Base-by-base conservation (phyloP, 139 green algal genomes). In the Closterium sp. region DNA sequence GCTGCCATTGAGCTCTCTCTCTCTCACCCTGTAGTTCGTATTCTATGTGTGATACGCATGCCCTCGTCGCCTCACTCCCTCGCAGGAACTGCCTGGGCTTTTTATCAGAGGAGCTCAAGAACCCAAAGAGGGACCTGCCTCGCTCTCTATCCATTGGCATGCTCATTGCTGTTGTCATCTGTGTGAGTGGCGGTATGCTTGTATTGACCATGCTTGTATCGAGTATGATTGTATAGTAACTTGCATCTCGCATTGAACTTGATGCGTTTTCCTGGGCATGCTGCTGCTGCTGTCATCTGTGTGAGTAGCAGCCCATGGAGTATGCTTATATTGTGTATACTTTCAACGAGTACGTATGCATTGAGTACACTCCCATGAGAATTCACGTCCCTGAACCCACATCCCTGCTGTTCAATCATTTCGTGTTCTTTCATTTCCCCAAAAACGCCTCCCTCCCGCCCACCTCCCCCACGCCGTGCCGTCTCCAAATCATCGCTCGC, bases 61-160 rank as follows among this genome's bases (percentile, higher is more conserved):
- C 38, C 38, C 38, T 9, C 13, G 32, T 38, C 3, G 5, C 38
- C 38, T 50, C 38, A 0, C 11, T 50, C 7, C 10, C 38, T 24
- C 17, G 1, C 90, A 93, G 90, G 90, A 93, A 91, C 50, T 38
- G 31, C 86, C 31, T 93, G 29, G 90, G 91, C 27, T 93, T 91
- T 84, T 30, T 93, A 17, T 86, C 29, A 17, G 90, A 93, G 85
- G 90, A 93, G 90, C 50, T 93, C 9, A 85, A 91, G 30, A 1
- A 93, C 6, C 90, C 90, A 29, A 31, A 32, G 21, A 29, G 85
- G 24, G 85, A 93, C 86, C 85, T 93, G 42, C 85, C 90, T 19
- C 86, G 86, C 10, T 90, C 28, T 11, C 7, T 85, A 2, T 85
- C 34, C 30, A 22, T 31, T 17, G 86, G 84, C 27, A 90, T 93